These are phyloP conservation scores for Onygenales sp. DNA, from an alignment of 2,329 filamentous ascomycete genomes.

Conservation along the genomic window DNA sequence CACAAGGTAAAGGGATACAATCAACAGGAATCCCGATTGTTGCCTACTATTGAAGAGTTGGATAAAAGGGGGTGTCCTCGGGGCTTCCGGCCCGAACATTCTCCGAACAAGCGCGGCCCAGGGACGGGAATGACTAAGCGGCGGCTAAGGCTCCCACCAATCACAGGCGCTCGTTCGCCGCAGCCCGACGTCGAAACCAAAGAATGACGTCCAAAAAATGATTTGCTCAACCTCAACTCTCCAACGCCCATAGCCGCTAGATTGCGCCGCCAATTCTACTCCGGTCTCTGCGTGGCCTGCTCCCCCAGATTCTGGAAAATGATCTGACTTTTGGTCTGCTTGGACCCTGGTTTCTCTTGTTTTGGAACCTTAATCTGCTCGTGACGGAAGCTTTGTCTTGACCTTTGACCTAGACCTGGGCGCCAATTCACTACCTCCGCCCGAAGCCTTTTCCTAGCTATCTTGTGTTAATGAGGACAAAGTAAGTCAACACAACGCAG, in stretches of 20 bases:
- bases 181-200: not conserved
- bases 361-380: not conserved
- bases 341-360: not conserved
- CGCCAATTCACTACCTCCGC: not conserved
- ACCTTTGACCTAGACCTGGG: not conserved
- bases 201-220: conserved; percentile 1
- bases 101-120: not conserved
- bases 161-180: not conserved
- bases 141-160: not conserved
- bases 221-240: not conserved
- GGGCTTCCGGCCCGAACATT: no score
- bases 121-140: not conserved
- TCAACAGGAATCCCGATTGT: no score
- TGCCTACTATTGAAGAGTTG: no score
- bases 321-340: not conserved
- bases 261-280: not conserved
- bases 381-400: not conserved
- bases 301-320: not conserved
- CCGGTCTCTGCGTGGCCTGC: not conserved
- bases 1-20: no score
- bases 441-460: not conserved
- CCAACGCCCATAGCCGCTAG: no score
- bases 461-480: no score
- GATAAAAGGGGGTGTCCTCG: no score
- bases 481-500: no score